These are phyloP conservation scores for Gynochthodes officinalis DNA, from an alignment of 257 asterid species.

Conservation along the genomic window DNA sequence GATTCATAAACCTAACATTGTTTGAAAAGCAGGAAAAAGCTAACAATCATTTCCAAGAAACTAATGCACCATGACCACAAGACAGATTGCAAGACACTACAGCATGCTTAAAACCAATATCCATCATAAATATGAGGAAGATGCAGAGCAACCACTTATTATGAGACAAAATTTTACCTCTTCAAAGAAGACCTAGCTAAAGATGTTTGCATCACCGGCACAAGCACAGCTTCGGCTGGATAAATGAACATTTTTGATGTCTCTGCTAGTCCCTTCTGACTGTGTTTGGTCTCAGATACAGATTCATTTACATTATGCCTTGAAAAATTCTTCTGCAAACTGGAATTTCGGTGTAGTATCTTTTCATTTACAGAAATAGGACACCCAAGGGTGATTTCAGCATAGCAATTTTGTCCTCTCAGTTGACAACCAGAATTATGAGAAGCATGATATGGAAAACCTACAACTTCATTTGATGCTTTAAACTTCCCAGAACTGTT, in stretches of 20 bases:
- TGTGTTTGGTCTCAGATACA: slow-evolving; percentile 40
- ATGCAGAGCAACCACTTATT: not conserved
- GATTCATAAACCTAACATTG: not conserved
- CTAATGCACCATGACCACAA: not conserved
- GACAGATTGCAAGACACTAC: not conserved
- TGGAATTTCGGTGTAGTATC: slow-evolving; percentile 32
- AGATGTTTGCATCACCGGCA: slow-evolving; percentile 89
- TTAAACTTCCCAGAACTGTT: slow-evolving; percentile 78
- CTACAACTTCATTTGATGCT: slow-evolving; percentile 76
- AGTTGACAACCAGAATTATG: slow-evolving; percentile 70
- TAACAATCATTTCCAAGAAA: not conserved
- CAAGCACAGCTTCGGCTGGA: slow-evolving; percentile 91
- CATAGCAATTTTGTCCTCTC: slow-evolving; percentile 77
- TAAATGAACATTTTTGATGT: slow-evolving; percentile 60
- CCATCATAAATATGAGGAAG: not conserved
- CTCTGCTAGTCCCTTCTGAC: slow-evolving; percentile 50
- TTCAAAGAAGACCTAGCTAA: slow-evolving; percentile 82
- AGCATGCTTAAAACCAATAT: not conserved
- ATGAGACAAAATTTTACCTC: slow-evolving; percentile 45
- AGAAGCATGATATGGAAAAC: slow-evolving; percentile 63
- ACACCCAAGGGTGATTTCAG: slow-evolving; percentile 87
- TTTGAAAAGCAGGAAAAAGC: not conserved
- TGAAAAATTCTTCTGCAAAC: slow-evolving; percentile 36
- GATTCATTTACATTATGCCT: slow-evolving; percentile 50
- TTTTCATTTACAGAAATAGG: slow-evolving; percentile 37